Conservation (phyloP, 2,329 filamentous ascomycete genomes). For the Periglandula ipomoeae region DNA sequence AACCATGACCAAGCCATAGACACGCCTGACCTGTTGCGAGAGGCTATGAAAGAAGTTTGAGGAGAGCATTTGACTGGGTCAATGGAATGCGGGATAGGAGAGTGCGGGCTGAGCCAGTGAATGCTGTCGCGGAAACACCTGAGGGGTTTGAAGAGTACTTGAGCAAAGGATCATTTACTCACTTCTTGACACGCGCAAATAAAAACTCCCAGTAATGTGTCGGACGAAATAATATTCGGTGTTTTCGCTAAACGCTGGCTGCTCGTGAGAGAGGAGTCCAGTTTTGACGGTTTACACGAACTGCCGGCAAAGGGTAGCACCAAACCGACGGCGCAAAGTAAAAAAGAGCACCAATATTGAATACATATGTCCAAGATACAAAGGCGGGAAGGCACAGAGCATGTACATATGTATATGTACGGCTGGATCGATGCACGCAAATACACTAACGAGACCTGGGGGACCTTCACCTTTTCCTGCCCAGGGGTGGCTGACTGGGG, state of each 20-base stretch:
- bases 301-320: conserved; percentile 4
- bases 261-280: not conserved
- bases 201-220: not conserved
- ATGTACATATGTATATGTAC: conserved; percentile 5
- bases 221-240: not conserved
- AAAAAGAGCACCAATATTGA: conserved; percentile 3
- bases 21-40: not conserved
- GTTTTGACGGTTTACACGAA: conserved; percentile 1
- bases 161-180: not conserved
- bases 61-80: conserved; percentile 4
- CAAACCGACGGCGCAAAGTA: not conserved
- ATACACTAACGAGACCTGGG: conserved; percentile 3
- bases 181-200: not conserved
- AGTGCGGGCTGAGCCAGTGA: conserved; percentile 1
- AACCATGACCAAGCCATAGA: not conserved
- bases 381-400: conserved; percentile 3
- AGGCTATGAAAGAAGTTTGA: not conserved
- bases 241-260: not conserved
- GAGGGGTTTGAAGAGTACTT: not conserved
- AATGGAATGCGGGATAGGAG: conserved; percentile 7
- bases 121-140: not conserved
- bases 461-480: not conserved
- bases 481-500: conserved; percentile 7
- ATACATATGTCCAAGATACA: conserved; percentile 6
- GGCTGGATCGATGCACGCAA: conserved; percentile 4